phyloP scores from a whole-genome alignment of 306 rosid species.

The Cucurbita maxima region DNA sequence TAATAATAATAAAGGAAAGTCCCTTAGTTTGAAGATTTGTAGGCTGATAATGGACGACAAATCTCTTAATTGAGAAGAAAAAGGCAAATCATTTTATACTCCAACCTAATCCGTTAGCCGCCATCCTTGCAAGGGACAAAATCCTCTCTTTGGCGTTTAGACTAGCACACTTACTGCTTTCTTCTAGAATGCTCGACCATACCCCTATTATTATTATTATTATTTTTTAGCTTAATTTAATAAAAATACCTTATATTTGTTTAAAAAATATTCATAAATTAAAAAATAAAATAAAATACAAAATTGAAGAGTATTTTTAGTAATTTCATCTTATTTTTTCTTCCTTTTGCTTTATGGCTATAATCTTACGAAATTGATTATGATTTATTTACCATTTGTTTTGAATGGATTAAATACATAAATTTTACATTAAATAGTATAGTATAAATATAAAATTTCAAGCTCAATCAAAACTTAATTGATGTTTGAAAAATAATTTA shows the following conservation, averaged over 20 bases:
- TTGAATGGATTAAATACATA: no score
- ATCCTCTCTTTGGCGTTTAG: background rate
- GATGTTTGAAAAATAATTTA: background rate
- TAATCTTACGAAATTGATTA: no score
- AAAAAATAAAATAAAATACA: no score
- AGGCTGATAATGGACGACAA: slow-evolving; percentile 4
- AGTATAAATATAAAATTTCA: no score
- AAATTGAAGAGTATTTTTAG: no score
- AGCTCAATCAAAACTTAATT: background rate
- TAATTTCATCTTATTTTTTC: no score
- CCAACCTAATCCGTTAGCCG: background rate
- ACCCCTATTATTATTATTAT: background rate
- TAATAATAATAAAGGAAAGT: background rate
- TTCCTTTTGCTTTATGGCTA: no score
- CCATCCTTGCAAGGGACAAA: background rate
- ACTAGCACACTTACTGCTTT: background rate
- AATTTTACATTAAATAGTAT: no score
- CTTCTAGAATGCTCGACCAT: background rate
- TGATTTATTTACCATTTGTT: no score
- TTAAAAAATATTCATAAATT: no score
- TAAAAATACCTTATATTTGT: no score
- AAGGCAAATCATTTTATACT: background rate
- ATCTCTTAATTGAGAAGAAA: background rate
- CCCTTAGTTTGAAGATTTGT: background rate
- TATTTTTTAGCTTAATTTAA: no score